Evolutionary conservation across 2,329 filamentous ascomycete species (phyloP).

Genomic region (Phialophora expanda): DNA sequence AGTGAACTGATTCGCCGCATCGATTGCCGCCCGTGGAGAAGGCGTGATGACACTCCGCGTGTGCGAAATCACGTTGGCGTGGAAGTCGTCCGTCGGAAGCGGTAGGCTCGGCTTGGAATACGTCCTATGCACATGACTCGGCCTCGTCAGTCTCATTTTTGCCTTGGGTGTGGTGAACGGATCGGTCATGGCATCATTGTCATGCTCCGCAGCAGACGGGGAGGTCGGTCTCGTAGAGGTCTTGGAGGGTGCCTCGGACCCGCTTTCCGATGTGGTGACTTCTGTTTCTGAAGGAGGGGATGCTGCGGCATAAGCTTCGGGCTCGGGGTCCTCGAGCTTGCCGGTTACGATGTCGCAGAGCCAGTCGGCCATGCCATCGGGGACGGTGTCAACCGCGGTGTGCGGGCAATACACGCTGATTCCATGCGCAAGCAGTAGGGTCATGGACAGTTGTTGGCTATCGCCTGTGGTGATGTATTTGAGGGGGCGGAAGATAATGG

Average conservation of each 20-base stretch:
- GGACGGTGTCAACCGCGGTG: conserved; percentile 88
- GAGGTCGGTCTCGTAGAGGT: conserved; percentile 33
- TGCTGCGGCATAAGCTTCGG: conserved; percentile 24
- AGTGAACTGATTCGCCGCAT: conserved; percentile 37
- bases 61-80: conserved; percentile 52
- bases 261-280: conserved; percentile 37
- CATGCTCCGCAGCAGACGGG: conserved; percentile 23
- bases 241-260: conserved; percentile 19
- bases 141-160: conserved; percentile 24
- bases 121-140: conserved; percentile 32
- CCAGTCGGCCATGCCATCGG: conserved; percentile 89
- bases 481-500: conserved; percentile 92
- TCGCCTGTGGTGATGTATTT: conserved; percentile 86
- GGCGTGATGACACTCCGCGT: conserved; percentile 61
- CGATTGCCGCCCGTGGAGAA: conserved; percentile 48
- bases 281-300: conserved; percentile 39
- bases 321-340: conserved; percentile 44
- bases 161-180: conserved; percentile 42
- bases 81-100: conserved; percentile 41
- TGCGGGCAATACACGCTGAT: conserved; percentile 97
- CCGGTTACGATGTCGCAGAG: conserved; percentile 82
- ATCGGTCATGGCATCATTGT: conserved; percentile 42
- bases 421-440: conserved; percentile 80
- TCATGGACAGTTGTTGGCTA: conserved; percentile 82
- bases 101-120: conserved; percentile 52